A percentile compares a stretch with the other conserved stretches of the same genome.
Conservation (phyloP, 805 yeast genomes). For the Millerago galiae region DNA sequence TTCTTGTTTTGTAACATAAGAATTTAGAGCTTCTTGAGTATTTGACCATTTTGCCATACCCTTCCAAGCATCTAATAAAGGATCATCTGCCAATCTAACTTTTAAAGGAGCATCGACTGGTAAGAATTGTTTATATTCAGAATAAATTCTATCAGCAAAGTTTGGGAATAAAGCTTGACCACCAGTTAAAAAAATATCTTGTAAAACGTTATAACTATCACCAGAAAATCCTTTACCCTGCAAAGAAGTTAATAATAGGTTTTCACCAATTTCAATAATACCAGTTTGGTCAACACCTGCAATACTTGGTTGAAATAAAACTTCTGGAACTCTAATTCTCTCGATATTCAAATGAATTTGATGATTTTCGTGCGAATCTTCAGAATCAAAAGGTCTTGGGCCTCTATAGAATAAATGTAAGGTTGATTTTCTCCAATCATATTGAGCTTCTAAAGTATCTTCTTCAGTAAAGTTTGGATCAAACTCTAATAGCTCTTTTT, state of each 20-base stretch:
- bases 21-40: constrained; percentile 36
- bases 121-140: constrained; percentile 63
- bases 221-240: constrained; percentile 51
- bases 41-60: constrained; percentile 84
- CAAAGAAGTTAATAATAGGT: constrained; percentile 53
- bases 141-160: constrained; percentile 57
- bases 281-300: constrained; percentile 98
- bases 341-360: constrained; percentile 90
- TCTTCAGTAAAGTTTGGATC: constrained; percentile 86
- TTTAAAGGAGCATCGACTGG: constrained; percentile 61
- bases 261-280: constrained; percentile 68
- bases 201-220: constrained; percentile 39
- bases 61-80: constrained; percentile 80
- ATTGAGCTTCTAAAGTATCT: constrained; percentile 74
- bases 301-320: constrained; percentile 84
- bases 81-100: constrained; percentile 60
- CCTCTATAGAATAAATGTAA: constrained; percentile 87
- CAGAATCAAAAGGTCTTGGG: constrained; percentile 78
- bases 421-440: constrained; percentile 77
- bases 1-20: constrained; percentile 59
- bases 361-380: constrained; percentile 77
- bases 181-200: constrained; percentile 79
- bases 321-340: constrained; percentile 87
- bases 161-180: constrained; percentile 68
- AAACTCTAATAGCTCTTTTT: constrained; percentile 66